Percentiles rank a stretch among this genome's conserved stretches.
Evolutionary conservation across 805 yeast genomes (phyloP).

Genomic region (Starmera pachycereana): DNA sequence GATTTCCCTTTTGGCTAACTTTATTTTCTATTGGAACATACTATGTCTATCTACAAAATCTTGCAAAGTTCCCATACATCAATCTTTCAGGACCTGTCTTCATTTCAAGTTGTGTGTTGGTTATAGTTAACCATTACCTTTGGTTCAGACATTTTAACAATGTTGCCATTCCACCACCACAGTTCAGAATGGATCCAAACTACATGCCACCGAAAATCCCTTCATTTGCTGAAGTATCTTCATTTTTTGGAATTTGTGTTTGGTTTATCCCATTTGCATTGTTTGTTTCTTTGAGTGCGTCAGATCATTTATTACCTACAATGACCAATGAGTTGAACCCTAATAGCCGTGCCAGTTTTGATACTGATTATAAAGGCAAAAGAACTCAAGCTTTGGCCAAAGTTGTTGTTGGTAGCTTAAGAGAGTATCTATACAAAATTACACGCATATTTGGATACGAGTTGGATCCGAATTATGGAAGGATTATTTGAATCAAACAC

Average conservation of each 20-base stretch:
- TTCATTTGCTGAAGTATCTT: constrained; percentile 81
- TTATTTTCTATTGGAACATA: constrained; percentile 63
- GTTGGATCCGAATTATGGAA: constrained; percentile 45
- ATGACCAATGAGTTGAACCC: constrained; percentile 19
- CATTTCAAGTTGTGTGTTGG: constrained; percentile 59
- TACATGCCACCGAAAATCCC: constrained; percentile 63
- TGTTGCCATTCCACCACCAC: constrained; percentile 57
- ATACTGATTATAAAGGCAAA: constrained; percentile 21
- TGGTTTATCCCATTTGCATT: constrained; percentile 93
- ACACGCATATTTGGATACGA: constrained; percentile 57
- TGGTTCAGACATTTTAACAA: constrained; percentile 85
- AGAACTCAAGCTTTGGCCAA: constrained; percentile 60
- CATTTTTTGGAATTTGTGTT: constrained; percentile 86
- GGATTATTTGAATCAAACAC: constrained; percentile 20
- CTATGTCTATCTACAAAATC: constrained; percentile 63
- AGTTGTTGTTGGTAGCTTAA: constrained; percentile 42
- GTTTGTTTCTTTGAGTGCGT: constrained; percentile 85
- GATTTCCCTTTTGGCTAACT: constrained; percentile 64
- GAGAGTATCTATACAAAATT: constrained; percentile 35
- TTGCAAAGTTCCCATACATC: constrained; percentile 77
- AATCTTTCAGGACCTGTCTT: constrained; percentile 63
- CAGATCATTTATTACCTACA: constrained; percentile 76
- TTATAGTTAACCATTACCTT: constrained; percentile 68
- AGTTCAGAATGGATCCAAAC: constrained; percentile 45
- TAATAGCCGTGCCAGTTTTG: constrained; percentile 18